Conservation (phyloP, 352 stramenopile genomes). For the Phytophthora aleatoria region DNA sequence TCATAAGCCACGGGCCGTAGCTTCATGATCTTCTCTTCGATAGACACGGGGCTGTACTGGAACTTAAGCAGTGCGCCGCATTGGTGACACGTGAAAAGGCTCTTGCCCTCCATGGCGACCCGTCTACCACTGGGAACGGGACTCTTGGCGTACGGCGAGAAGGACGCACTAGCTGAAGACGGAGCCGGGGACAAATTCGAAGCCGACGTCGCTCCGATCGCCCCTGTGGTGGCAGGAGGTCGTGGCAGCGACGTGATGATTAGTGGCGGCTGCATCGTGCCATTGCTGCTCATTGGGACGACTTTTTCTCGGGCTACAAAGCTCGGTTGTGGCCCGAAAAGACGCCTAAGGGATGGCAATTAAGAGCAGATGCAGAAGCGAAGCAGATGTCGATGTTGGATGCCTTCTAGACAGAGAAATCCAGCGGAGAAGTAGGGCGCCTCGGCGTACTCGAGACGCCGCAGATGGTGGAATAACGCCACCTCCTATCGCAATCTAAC, state of each 20-base stretch:
- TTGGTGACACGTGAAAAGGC: conserved; percentile 76
- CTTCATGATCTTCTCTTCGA: conserved; percentile 69
- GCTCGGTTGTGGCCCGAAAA: neutral
- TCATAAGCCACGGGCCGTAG: conserved; percentile 52
- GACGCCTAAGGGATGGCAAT: neutral
- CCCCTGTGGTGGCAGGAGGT: conserved; percentile 26
- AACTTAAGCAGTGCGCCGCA: conserved; percentile 80
- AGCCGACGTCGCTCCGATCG: neutral
- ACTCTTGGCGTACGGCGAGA: conserved; percentile 36
- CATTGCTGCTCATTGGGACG: conserved; percentile 33
- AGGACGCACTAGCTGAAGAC: conserved; percentile 28
- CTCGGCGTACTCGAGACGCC: conserved; percentile 5
- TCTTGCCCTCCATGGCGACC: conserved; percentile 75
- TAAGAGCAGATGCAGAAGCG: conserved; percentile 5
- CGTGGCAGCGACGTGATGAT: conserved; percentile 35
- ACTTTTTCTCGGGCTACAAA: conserved; percentile 15
- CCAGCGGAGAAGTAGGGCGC: conserved; percentile 4
- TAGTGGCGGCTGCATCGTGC: conserved; percentile 27
- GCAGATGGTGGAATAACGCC: conserved; percentile 25
- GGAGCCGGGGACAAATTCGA: conserved; percentile 20
- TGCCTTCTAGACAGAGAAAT: conserved; percentile 3
- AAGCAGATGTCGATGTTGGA: neutral
- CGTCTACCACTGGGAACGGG: conserved; percentile 24
- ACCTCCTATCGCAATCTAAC: conserved; percentile 30
- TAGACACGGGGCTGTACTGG: conserved; percentile 56